These are phyloP conservation scores for Tolypocladium nubicola DNA, from an alignment of 2,329 filamentous ascomycete species.

Conservation along the genomic window DNA sequence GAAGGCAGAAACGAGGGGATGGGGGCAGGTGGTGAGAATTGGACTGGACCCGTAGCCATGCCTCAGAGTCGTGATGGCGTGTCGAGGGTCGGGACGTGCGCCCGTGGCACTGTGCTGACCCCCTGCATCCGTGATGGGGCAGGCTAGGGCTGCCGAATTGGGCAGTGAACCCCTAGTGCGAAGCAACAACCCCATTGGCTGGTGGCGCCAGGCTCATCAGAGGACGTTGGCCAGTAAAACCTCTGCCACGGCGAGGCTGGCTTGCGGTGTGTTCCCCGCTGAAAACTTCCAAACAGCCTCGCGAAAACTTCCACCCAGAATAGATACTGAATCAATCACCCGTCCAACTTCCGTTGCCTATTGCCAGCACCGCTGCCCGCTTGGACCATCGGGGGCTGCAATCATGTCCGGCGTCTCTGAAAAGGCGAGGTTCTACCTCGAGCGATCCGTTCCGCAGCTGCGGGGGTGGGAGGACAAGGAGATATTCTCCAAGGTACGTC, in stretches of 20 bases:
- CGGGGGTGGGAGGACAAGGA: conserved; percentile 87
- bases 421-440: conserved; percentile 90
- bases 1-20: conserved; percentile 1
- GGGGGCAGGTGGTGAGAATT: conserved; percentile 4
- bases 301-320: conserved; percentile 9
- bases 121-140: background rate
- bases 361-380: background rate
- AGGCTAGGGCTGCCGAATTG: background rate
- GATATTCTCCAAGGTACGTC: conserved; percentile 67
- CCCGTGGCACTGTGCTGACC: background rate
- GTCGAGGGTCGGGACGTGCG: background rate
- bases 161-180: background rate
- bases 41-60: background rate
- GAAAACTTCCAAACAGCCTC: conserved; percentile 13
- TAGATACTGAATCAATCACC: background rate
- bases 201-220: background rate
- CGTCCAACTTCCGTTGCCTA: background rate
- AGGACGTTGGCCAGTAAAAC: background rate
- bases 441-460: conserved; percentile 84
- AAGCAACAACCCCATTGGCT: background rate
- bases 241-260: background rate
- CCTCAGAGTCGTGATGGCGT: conserved; percentile 8
- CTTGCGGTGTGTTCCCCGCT: conserved; percentile 7
- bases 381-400: background rate
- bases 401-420: conserved; percentile 76